Evolutionary conservation across 2,329 filamentous ascomycete species (phyloP).

Genomic region (Penicillium sp.): DNA sequence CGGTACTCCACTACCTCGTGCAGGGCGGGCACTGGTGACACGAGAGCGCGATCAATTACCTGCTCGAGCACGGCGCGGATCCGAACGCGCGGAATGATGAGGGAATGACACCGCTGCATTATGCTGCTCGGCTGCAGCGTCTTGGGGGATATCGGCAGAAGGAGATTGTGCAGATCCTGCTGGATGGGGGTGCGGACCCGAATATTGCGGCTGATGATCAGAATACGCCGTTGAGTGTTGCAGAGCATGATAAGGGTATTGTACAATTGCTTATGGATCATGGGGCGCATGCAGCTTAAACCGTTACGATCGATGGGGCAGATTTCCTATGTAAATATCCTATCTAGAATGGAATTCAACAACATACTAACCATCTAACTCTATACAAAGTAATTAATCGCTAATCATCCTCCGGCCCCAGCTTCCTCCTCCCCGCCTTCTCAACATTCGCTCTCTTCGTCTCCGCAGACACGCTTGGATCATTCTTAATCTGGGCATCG

Average conservation of each 20-base stretch:
- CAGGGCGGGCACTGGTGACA: conserved; percentile 29
- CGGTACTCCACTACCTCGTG: conserved; percentile 24
- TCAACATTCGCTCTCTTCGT: conserved; percentile 18
- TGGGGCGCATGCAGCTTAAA: background rate
- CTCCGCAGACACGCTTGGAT: background rate
- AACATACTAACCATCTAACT: no score
- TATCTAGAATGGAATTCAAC: no score
- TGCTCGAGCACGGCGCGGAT: conserved; percentile 24
- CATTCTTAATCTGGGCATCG: conserved; percentile 17
- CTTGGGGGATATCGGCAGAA: conserved; percentile 20
- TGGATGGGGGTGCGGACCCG: conserved; percentile 25
- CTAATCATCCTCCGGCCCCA: conserved; percentile 15
- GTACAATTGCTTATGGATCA: background rate
- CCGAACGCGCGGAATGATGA: conserved; percentile 19
- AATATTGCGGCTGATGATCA: conserved; percentile 17
- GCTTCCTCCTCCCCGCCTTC: conserved; percentile 7
- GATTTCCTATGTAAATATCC: background rate
- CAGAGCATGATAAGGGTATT: background rate
- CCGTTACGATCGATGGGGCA: no score
- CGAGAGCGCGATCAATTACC: conserved; percentile 19
- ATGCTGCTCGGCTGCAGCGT: conserved; percentile 4
- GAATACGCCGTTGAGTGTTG: background rate
- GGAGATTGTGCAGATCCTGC: conserved; percentile 19
- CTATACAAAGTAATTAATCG: background rate
- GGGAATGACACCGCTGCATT: conserved; percentile 23